Conservation (phyloP, 2,329 filamentous ascomycete species). For the Monilinia fructicola region DNA sequence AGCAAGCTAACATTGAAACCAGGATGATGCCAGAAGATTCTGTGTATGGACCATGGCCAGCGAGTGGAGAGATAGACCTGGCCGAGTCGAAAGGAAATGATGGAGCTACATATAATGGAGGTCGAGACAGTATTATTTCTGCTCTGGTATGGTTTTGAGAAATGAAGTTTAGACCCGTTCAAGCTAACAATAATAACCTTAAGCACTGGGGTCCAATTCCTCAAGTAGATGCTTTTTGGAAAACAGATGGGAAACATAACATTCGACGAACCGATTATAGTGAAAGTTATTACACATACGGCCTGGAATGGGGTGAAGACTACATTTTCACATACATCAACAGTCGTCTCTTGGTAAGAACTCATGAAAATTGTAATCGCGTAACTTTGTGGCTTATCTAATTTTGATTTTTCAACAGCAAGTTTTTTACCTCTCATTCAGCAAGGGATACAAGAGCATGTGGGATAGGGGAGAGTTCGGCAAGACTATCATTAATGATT, state of each 20-base stretch:
- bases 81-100: conserved; percentile 51
- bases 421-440: conserved; percentile 41
- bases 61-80: conserved; percentile 55
- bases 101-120: conserved; percentile 42
- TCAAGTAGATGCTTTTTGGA: conserved; percentile 36
- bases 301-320: conserved; percentile 52
- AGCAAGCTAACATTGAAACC: not conserved
- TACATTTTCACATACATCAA: conserved; percentile 57
- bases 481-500: conserved; percentile 44
- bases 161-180: not conserved
- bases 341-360: conserved; percentile 42
- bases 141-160: conserved; percentile 45
- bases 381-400: not conserved
- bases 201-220: conserved; percentile 48
- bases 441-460: conserved; percentile 24
- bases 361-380: not conserved
- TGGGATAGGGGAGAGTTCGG: conserved; percentile 48
- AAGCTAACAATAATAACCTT: not conserved
- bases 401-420: conserved; percentile 41
- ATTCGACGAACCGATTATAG: conserved; percentile 45
- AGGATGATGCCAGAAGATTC: conserved; percentile 52
- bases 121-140: conserved; percentile 46
- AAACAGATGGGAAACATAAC: conserved; percentile 26
- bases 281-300: conserved; percentile 51
- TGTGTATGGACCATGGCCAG: conserved; percentile 52